A percentile compares a stretch with the other conserved stretches of the same genome.
Evolutionary conservation across 208 protist genomes (phyloP).

Genomic region (Perkinsela sp.): DNA sequence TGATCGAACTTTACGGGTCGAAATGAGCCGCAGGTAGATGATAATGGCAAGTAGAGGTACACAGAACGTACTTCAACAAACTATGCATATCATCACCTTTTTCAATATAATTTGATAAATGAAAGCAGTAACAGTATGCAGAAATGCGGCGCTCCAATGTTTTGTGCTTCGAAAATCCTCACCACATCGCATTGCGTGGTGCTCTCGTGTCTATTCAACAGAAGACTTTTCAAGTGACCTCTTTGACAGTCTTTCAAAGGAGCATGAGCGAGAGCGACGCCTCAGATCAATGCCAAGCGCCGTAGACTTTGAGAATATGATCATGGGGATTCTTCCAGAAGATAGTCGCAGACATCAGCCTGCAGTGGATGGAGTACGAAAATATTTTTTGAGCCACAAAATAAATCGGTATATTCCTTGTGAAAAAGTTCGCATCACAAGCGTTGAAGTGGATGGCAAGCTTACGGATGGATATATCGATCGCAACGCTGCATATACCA

Average conservation of each 20-base stretch:
- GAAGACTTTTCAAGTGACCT: not conserved
- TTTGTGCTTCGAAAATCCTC: no score
- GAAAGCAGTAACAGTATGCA: no score
- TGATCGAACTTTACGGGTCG: not conserved
- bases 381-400: not conserved
- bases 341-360: not conserved
- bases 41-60: no score
- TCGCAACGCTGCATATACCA: slow-evolving; percentile 1
- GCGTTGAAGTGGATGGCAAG: not conserved
- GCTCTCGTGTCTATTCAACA: no score
- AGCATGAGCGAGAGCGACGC: not conserved
- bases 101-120: no score
- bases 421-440: not conserved
- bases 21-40: not conserved
- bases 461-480: not conserved
- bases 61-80: no score
- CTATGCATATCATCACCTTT: no score
- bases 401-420: not conserved
- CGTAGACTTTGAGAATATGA: not conserved
- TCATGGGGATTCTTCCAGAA: not conserved
- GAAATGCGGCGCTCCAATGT: no score
- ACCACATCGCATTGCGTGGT: no score
- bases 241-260: not conserved
- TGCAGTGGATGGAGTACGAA: not conserved
- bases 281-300: not conserved